Conservation (phyloP, 2,329 filamentous ascomycete genomes). For the Pestalotiopsis sp. region DNA sequence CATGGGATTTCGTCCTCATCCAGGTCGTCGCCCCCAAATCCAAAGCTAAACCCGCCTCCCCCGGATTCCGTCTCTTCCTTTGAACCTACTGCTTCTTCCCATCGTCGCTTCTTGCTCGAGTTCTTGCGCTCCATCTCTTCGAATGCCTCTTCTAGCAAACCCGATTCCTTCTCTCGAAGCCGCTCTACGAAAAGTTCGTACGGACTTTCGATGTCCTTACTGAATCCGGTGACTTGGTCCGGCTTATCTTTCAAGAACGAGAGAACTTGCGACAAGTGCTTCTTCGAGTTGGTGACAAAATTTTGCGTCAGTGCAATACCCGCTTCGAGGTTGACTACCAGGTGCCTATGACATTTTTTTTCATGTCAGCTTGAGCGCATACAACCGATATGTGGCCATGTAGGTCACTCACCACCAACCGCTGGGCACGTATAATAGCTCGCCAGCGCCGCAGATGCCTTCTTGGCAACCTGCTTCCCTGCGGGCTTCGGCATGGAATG, state of each 20-base stretch:
- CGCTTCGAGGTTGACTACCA: conserved; percentile 86
- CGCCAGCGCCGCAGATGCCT: conserved; percentile 81
- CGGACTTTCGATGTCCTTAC: conserved; percentile 69
- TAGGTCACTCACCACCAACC: conserved; percentile 71
- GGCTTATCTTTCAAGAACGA: conserved; percentile 80
- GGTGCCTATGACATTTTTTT: conserved; percentile 53
- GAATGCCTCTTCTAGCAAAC: conserved; percentile 68
- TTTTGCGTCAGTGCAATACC: conserved; percentile 94
- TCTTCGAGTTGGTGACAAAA: conserved; percentile 75
- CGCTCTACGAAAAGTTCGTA: conserved; percentile 75
- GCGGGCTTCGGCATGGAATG: conserved; percentile 85
- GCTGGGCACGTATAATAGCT: conserved; percentile 88
- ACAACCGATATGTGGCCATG: background rate
- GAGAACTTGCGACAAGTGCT: conserved; percentile 71
- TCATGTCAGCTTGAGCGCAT: background rate
- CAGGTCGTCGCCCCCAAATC: conserved; percentile 51
- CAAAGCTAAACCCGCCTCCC: conserved; percentile 54
- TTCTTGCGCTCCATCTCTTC: conserved; percentile 65
- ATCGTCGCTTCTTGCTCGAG: conserved; percentile 76
- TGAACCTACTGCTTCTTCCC: conserved; percentile 75
- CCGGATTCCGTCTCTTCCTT: conserved; percentile 40
- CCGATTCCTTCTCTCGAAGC: conserved; percentile 65
- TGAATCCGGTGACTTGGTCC: conserved; percentile 88
- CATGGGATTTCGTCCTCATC: conserved; percentile 51
- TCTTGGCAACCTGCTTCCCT: conserved; percentile 77